Base-by-base conservation (phyloP, 352 stramenopile species). In the Phytophthora pseudosyringae region DNA sequence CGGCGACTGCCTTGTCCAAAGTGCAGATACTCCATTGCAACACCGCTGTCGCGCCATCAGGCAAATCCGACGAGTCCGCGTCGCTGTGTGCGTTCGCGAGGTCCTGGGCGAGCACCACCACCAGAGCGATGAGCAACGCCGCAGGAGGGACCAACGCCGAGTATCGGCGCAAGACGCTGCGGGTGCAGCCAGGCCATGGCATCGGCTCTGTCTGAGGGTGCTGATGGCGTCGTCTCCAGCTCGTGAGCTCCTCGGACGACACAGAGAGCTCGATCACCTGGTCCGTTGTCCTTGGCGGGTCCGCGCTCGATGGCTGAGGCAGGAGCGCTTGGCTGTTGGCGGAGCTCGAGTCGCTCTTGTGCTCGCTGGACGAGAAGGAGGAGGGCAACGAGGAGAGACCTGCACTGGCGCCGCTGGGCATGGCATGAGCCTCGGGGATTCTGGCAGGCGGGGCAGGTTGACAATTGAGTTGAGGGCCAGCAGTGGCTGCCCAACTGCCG, bases 31-130 rank as follows among this genome's bases (percentile, higher is more conserved):
- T 80, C 78, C 78, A 86, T 7, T 70, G 48, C 28, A 70, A 59
- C 32, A 73, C 58, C 12, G 58, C 45, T 16, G 44, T 33, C 6
- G 44, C 56, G 5, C 12, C 8, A 15, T 12, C 18, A 12, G 39
- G 51, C 15, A 62, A 56, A 38, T 66, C 62, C 4, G 48, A 47
- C 48, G 58, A 65, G 46, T 64, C 67, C 50, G 57, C 50, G 38
- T 46, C 55, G 12, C 35, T 66, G 15, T 74, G 35, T 21, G 63
- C 67, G 33, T 64, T 51, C 28, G 60, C 67, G 10, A 71, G 69
- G 57, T 75, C 60, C 60, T 74, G 67, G 9, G 75, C 60, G 12
- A 80, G 69, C 33, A 80, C 36, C 43, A 77, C 54, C 28, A 80
- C 54, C 44, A 80, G 38, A 15, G 65, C 44, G 35, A 73, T 67